phyloP scores from a whole-genome alignment of 176 grass and related monocot species.

The Phragmites australis region DNA sequence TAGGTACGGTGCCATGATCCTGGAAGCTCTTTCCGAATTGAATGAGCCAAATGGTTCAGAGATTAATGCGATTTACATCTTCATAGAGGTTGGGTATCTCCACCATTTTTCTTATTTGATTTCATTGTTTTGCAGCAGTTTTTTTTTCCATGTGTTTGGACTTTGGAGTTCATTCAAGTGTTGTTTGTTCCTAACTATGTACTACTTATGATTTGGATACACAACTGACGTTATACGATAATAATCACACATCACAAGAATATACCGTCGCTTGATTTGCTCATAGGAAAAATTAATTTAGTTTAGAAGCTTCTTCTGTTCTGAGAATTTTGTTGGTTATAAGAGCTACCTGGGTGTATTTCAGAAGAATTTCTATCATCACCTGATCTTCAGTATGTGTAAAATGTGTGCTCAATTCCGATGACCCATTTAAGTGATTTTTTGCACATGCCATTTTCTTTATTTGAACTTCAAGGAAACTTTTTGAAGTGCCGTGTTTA shows the following conservation, averaged over 20 bases:
- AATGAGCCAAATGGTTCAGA: conserved; percentile 86
- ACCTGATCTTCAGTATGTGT: background rate
- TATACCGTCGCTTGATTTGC: conserved; percentile 13
- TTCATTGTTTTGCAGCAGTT: conserved; percentile 15
- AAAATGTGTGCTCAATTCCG: background rate
- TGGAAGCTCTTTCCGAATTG: conserved; percentile 74
- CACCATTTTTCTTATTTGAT: conserved; percentile 15
- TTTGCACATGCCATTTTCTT: conserved; percentile 2
- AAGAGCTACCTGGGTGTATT: background rate
- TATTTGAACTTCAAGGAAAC: conserved; percentile 14
- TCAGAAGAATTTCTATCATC: background rate
- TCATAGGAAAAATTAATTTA: background rate
- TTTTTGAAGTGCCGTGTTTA: background rate
- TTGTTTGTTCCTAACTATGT: conserved; percentile 21
- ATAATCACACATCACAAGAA: background rate
- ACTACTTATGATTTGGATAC: conserved; percentile 1
- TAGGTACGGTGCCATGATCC: conserved; percentile 76
- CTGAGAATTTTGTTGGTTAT: conserved; percentile 17
- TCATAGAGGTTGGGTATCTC: conserved; percentile 65
- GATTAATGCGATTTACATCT: conserved; percentile 53
- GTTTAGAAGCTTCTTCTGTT: conserved; percentile 24
- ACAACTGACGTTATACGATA: background rate
- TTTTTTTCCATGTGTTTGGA: conserved; percentile 30
- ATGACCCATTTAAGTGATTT: background rate
- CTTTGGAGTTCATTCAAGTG: conserved; percentile 32